Percentiles rank a stretch among this genome's conserved stretches.
These are phyloP conservation scores for Globisporangium canariense DNA, from an alignment of 352 stramenopile genomes.

Conservation along the genomic window DNA sequence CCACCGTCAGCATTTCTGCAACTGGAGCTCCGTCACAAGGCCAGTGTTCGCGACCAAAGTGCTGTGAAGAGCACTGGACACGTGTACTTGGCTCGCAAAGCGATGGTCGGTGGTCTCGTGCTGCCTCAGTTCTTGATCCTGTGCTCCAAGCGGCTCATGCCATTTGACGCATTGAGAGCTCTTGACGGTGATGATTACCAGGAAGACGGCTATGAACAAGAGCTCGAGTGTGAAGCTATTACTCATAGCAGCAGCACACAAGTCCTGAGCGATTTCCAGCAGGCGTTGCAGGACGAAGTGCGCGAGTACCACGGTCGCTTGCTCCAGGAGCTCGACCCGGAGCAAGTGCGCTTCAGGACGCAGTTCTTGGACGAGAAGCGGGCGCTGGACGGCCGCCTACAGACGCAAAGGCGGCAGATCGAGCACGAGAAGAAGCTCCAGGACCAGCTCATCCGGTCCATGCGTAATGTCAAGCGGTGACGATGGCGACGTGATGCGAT, in stretches of 20 bases:
- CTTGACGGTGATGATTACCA: not conserved
- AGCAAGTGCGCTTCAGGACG: slow-evolving; percentile 22
- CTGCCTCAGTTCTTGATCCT: slow-evolving; percentile 38
- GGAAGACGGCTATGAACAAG: not conserved
- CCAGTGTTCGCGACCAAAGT: not conserved
- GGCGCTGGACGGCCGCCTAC: slow-evolving; percentile 21
- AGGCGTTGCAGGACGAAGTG: slow-evolving; percentile 27
- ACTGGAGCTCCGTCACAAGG: slow-evolving; percentile 19
- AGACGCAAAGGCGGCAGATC: slow-evolving; percentile 25
- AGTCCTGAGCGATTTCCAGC: slow-evolving; percentile 23
- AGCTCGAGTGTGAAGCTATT: not conserved
- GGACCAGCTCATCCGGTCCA: slow-evolving; percentile 27
- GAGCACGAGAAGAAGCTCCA: slow-evolving; percentile 31
- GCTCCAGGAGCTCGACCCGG: slow-evolving; percentile 33
- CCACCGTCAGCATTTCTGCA: slow-evolving; percentile 35
- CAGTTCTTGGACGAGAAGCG: slow-evolving; percentile 27
- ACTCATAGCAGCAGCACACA: slow-evolving; percentile 1
- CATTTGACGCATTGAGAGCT: not conserved
- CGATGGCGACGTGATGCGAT: not conserved
- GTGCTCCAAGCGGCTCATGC: slow-evolving; percentile 21
- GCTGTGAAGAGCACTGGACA: slow-evolving; percentile 11
- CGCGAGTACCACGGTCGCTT: slow-evolving; percentile 30
- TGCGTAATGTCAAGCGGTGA: not conserved
- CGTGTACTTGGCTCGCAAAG: slow-evolving; percentile 31
- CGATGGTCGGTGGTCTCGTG: slow-evolving; percentile 19